Base-by-base conservation (phyloP, 2,329 filamentous ascomycete genomes). In the Diplodia sapinea region DNA sequence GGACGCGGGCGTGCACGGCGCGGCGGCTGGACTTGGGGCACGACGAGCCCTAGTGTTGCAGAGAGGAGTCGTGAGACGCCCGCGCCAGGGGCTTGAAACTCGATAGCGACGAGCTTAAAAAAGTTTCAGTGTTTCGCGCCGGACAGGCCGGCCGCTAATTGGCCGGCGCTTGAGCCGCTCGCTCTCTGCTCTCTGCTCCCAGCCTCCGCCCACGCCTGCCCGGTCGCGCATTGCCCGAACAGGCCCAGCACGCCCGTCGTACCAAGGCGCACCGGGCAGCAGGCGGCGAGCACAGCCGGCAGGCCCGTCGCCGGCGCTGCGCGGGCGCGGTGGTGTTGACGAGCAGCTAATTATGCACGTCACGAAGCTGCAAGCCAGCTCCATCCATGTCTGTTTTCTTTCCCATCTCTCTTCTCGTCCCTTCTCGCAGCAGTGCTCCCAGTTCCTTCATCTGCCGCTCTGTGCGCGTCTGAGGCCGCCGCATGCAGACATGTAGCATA, bases 361-460 rank as follows among this genome's bases (percentile, higher is more conserved):
- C 66, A 68, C 56, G 65, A 50, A 38, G 63, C 65, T 54, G 66
- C 66, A 63, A 49, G 50, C 64, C 64, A 66, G 64, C 64, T 50
- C 47, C 65, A 67, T 67, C 65, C 65, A 67, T 67, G 65, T 67
- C 65, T 67, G 55, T 67, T 67, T 66, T 33, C 64, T 55, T 55
- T 61, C 65, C 56, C 51, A 50, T 26, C 49, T 57, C 59, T 68
- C 51, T 59, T 65, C 62, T 65, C 62, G 50, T 65, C 62, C 50
- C 43, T 65, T 65, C 62, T 65, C 62, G 50, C 50, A 63, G 59
- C 59, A 63, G 33, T 49, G 56, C 56, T 61, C 56, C 40, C 40
- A 33, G 47, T 63, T 51, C 59, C 59, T 63, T 63, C 59, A 26
- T 54, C n/a, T 57, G 43, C 65, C 55, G 57, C 51, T 52, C 57